A percentile compares a stretch with the other conserved stretches of the same genome.
These are phyloP conservation scores for Angophora floribunda DNA, from an alignment of 345 rosid species.

Conservation along the genomic window DNA sequence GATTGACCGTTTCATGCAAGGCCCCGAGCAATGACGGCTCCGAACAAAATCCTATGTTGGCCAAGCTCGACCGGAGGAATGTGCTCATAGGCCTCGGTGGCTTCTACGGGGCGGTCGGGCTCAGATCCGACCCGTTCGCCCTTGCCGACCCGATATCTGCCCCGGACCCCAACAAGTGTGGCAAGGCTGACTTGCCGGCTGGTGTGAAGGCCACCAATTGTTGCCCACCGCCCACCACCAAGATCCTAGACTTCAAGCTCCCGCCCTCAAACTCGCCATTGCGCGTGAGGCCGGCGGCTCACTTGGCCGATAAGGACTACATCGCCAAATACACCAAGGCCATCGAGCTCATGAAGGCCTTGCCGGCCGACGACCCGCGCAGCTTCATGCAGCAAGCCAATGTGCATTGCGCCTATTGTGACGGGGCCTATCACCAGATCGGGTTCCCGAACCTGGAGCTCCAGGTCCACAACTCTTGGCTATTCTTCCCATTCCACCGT, in stretches of 20 bases:
- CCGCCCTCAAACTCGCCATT: constrained; percentile 7
- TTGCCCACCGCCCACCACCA: constrained; percentile 39
- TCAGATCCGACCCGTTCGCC: constrained; percentile 16
- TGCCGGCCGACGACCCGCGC: constrained; percentile 49
- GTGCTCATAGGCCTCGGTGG: constrained; percentile 50
- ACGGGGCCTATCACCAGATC: constrained; percentile 46
- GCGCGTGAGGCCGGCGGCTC: constrained; percentile 37
- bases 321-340: constrained; percentile 36
- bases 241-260: constrained; percentile 28
- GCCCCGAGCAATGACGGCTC: not conserved
- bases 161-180: constrained; percentile 28
- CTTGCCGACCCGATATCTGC: constrained; percentile 25
- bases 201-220: constrained; percentile 22
- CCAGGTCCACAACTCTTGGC: constrained; percentile 51
- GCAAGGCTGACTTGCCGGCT: constrained; percentile 27
- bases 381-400: constrained; percentile 47
- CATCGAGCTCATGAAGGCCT: constrained; percentile 44
- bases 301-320: constrained; percentile 18
- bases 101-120: constrained; percentile 23
- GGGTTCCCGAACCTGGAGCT: constrained; percentile 42
- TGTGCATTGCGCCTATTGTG: constrained; percentile 57
- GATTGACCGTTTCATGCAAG: not conserved
- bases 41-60: not conserved
- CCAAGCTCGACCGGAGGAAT: constrained; percentile 35
- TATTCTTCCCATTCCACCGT: constrained; percentile 56